These are phyloP conservation scores for Phaeosphaeriaceae sp. DNA, from an alignment of 2,329 filamentous ascomycete genomes.

Conservation along the genomic window DNA sequence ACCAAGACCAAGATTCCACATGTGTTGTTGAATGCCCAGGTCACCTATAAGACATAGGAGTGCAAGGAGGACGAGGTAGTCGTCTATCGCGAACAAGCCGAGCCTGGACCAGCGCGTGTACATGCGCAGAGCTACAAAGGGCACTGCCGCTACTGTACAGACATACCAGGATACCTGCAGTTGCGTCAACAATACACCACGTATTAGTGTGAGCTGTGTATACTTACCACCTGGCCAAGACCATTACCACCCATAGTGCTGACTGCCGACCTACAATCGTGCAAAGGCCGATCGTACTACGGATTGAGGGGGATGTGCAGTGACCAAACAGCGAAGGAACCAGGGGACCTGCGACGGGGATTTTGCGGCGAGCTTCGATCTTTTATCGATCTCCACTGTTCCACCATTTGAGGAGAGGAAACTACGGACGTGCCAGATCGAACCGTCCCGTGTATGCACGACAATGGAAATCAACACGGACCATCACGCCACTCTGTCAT, in stretches of 20 bases:
- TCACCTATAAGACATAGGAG: slow-evolving; percentile 41
- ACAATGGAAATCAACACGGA: neutral
- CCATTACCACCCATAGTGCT: slow-evolving; percentile 15
- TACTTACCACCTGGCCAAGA: slow-evolving; percentile 33
- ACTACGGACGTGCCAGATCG: neutral
- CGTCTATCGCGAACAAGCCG: slow-evolving; percentile 36
- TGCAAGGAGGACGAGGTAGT: slow-evolving; percentile 40
- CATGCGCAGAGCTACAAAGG: slow-evolving; percentile 39
- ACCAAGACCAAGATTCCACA: slow-evolving; percentile 41
- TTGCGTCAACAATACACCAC: slow-evolving; percentile 6
- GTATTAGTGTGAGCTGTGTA: neutral
- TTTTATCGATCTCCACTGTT: slow-evolving; percentile 1
- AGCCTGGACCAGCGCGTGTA: slow-evolving; percentile 38
- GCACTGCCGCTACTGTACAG: slow-evolving; percentile 33
- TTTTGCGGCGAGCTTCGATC: slow-evolving; percentile 7
- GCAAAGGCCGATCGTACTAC: neutral
- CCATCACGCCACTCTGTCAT: neutral
- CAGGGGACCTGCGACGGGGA: slow-evolving; percentile 3
- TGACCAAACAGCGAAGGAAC: neutral
- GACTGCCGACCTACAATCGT: neutral
- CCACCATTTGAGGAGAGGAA: neutral
- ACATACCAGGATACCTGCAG: slow-evolving; percentile 46
- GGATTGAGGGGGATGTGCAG: neutral
- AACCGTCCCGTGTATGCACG: neutral
- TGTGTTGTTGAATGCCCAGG: slow-evolving; percentile 43